Percentiles rank a stretch among this genome's conserved stretches.
Conservation (phyloP, 768 basidiomycete genomes). For the Leucocoprinus birnbaumii region DNA sequence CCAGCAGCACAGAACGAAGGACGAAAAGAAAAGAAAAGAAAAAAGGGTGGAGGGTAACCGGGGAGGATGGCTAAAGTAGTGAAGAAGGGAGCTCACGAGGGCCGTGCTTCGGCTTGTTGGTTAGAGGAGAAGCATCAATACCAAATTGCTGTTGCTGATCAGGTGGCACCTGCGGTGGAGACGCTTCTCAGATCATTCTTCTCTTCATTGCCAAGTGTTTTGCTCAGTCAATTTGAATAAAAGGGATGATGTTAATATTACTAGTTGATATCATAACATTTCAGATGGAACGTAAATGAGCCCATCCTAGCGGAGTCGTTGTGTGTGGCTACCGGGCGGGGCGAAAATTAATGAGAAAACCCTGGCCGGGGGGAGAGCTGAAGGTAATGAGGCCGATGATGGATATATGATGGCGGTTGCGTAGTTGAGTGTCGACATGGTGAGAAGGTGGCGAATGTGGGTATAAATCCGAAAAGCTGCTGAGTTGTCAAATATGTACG, state of each 20-base stretch:
- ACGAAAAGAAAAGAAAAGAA: neutral
- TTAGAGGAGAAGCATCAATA: neutral
- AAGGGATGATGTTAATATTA: constrained; percentile 5
- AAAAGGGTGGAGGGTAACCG: neutral
- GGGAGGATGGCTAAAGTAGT: neutral
- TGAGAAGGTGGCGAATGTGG: neutral
- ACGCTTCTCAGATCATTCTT: neutral
- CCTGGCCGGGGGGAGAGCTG: neutral
- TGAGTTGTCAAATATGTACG: no score
- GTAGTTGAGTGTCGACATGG: constrained; percentile 1
- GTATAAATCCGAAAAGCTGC: neutral
- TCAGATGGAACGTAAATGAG: neutral
- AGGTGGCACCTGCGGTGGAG: neutral
- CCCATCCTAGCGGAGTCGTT: neutral
- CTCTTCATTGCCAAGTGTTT: neutral
- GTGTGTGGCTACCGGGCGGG: neutral
- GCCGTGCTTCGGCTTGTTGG: neutral
- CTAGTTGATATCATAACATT: constrained; percentile 7
- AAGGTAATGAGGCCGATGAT: neutral
- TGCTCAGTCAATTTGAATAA: neutral
- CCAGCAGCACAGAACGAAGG: constrained; percentile 4
- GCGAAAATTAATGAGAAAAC: neutral
- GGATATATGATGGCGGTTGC: neutral
- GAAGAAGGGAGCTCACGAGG: neutral
- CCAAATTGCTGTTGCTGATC: neutral